Evolutionary conservation across 2,329 filamentous ascomycete species (phyloP), one percentile per base, ranked within the genome.

Genomic region (Alternaria tenuissima): DNA sequence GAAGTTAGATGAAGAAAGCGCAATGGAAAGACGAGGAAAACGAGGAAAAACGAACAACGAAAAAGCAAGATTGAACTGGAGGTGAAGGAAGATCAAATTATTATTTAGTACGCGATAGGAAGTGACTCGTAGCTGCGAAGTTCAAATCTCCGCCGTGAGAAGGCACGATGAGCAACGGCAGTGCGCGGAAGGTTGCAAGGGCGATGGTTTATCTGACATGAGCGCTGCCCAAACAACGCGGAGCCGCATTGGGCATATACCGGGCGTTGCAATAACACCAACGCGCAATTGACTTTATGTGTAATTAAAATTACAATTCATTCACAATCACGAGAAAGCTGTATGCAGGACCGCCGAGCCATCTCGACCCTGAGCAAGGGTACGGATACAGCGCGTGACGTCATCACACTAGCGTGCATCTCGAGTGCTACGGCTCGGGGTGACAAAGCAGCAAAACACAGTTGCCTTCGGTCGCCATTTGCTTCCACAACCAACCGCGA

Each of bases 401-500:
- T 53, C 51, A 43, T 20, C 26, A n/a, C 39, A 24, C 39, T 53
- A 53, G 38, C 5, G 6, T 18, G 24, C 51, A 53, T 34, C 14
- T 43, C 12, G 36, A 24, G 18, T 36, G 14, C 30, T 32, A 26
- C 12, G 46, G 32, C 30, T 30, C 12, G 3, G 38, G 46, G 46
- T 49, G 20, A 49, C 30, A 49, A 49, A 49, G 46, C 46, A 11
- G 46, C 20, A 49, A 41, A 55, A 49, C 18, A 44, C 24, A 18
- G 53, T 48, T 55, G 53, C 53, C 53, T 55, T 11, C 0, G 24
- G 39, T 41, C 41, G 18, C 53, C 34, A 41, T 18, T 41, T 24
- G 34, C 34, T 39, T 49, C 43, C 43, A 49, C 6, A 32, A 39
- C 8, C 32, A 55, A 24, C 26, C 32, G 24, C 43, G n/a, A n/a